Conservation (phyloP, 23 red algal species). For the Cyanidioschyzon merolae region DNA sequence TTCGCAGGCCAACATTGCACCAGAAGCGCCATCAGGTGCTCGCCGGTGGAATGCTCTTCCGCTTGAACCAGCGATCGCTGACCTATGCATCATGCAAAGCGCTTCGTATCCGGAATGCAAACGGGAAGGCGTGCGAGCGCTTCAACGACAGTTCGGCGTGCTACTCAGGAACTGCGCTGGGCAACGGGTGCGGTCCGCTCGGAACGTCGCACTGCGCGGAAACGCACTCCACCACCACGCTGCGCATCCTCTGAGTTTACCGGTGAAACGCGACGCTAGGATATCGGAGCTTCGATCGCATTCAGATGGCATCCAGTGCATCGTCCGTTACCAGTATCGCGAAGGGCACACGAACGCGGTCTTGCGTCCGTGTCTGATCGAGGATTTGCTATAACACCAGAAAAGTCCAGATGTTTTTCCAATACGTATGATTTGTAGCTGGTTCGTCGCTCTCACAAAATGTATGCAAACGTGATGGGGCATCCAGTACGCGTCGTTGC, state of each 20-base stretch:
- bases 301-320: background rate
- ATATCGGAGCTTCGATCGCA: background rate
- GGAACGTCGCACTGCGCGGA: background rate
- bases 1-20: background rate
- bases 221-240: background rate
- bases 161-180: background rate
- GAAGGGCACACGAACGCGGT: constrained; percentile 17
- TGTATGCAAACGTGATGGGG: no score
- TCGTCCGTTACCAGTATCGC: background rate
- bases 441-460: no score
- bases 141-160: background rate
- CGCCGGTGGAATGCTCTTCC: background rate
- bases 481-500: no score
- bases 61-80: background rate
- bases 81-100: background rate
- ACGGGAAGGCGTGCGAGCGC: background rate
- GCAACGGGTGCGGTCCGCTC: background rate
- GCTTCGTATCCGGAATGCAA: background rate
- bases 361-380: constrained; percentile 3
- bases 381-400: background rate
- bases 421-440: no score
- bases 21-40: background rate
- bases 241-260: background rate
- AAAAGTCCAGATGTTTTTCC: no score
- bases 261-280: background rate